A percentile compares a stretch with the other conserved stretches of the same genome.
phyloP scores from a whole-genome alignment of 2,329 filamentous ascomycete genomes.

The Kalmusia sp. region DNA sequence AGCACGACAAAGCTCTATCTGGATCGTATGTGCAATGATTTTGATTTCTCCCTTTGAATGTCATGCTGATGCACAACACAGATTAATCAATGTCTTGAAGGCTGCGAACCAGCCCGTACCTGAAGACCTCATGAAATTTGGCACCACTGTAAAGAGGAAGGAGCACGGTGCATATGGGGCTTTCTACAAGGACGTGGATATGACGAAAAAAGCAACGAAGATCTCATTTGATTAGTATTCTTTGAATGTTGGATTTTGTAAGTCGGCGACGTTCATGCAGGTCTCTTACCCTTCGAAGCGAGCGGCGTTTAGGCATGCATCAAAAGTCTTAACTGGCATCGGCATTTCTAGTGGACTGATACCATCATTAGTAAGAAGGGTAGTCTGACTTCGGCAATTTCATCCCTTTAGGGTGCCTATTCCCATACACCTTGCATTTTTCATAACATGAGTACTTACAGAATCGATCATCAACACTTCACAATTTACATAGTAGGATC shows the following conservation, averaged over 20 bases:
- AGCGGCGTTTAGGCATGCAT: conserved; percentile 31
- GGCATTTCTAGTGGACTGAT: background rate
- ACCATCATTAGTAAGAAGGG: background rate
- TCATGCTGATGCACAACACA: conserved; percentile 42
- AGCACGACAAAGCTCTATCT: conserved; percentile 90
- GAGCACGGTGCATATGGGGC: conserved; percentile 92
- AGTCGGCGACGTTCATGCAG: conserved; percentile 22
- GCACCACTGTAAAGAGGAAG: conserved; percentile 99
- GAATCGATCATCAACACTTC: too few species aligned
- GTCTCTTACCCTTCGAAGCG: conserved; percentile 22
- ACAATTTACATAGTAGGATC: too few species aligned
- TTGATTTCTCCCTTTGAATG: conserved; percentile 38
- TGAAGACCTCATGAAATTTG: conserved; percentile 90
- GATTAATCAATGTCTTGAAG: conserved; percentile 91
- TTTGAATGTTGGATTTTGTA: conserved; percentile 4
- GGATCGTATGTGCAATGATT: conserved; percentile 88
- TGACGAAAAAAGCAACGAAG: conserved; percentile 85
- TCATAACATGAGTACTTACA: too few species aligned
- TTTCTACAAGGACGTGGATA: conserved; percentile 90
- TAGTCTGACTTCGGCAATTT: background rate
- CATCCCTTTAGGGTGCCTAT: background rate
- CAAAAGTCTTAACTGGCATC: conserved; percentile 15
- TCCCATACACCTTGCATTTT: too few species aligned
- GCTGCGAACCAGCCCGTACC: conserved; percentile 91
- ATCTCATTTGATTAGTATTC: conserved; percentile 77